Conservation (phyloP, 2,329 filamentous ascomycete species). For the Sclerotiophoma versabilis region DNA sequence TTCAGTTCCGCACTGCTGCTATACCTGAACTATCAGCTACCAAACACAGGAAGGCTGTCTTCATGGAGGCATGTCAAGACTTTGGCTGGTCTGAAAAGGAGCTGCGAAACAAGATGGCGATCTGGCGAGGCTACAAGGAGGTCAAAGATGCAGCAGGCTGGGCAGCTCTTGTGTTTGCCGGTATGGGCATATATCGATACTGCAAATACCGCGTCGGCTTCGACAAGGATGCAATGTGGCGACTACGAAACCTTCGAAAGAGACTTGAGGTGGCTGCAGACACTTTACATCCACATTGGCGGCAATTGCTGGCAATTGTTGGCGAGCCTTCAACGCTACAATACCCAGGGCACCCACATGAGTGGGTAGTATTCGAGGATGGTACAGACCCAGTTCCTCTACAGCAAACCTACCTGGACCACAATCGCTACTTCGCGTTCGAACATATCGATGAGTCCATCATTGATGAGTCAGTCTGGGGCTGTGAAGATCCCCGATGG, state of each 20-base stretch:
- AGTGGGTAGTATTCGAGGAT: constrained; percentile 59
- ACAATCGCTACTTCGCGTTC: constrained; percentile 57
- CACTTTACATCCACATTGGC: constrained; percentile 61
- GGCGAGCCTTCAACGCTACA: constrained; percentile 51
- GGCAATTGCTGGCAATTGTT: constrained; percentile 58
- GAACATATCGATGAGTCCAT: constrained; percentile 59
- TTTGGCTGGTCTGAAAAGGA: constrained; percentile 66
- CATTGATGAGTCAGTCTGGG: constrained; percentile 59
- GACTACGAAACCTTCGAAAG: constrained; percentile 54
- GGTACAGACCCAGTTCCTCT: constrained; percentile 55
- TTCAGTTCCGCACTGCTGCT: constrained; percentile 52
- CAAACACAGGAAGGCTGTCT: constrained; percentile 60
- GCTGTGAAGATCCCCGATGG: constrained; percentile 59
- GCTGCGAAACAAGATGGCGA: constrained; percentile 59
- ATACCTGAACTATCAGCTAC: constrained; percentile 53
- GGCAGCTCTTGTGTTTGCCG: constrained; percentile 63
- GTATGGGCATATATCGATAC: constrained; percentile 65
- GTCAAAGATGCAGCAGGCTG: constrained; percentile 65
- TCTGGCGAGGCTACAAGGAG: constrained; percentile 67
- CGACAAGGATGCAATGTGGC: constrained; percentile 58
- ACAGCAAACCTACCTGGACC: constrained; percentile 56
- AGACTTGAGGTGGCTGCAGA: constrained; percentile 63
- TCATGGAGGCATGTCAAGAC: constrained; percentile 61
- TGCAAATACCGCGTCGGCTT: constrained; percentile 67
- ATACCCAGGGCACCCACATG: constrained; percentile 60